These are phyloP conservation scores for Neopestalotiopsis rosae DNA, from an alignment of 2,329 filamentous ascomycete species.

Conservation along the genomic window DNA sequence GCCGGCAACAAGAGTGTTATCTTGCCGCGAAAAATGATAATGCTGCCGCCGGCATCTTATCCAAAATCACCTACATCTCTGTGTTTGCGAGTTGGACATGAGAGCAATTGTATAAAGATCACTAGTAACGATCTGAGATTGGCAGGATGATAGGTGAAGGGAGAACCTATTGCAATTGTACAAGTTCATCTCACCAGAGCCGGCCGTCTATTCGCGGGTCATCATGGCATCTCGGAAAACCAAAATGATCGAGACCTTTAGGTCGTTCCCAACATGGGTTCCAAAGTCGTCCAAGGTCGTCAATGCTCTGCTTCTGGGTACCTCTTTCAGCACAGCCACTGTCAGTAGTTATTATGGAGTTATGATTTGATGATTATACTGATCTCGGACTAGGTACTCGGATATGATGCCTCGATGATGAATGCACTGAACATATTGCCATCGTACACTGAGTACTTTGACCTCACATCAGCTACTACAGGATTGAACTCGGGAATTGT, in stretches of 20 bases:
- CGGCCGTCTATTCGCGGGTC: not conserved
- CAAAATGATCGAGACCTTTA: not conserved
- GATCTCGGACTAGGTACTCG: not conserved
- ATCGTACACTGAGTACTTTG: conserved; percentile 38
- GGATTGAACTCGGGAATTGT: conserved; percentile 35
- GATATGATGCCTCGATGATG: conserved; percentile 19
- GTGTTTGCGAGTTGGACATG: not conserved
- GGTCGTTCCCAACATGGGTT: conserved; percentile 8
- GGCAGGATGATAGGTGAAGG: not conserved
- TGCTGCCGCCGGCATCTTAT: not conserved
- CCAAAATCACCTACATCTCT: not conserved
- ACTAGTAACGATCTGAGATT: not conserved
- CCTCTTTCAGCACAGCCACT: conserved; percentile 8
- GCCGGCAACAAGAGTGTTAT: not conserved
- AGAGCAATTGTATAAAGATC: not conserved
- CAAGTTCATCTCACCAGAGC: not conserved
- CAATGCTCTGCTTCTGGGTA: conserved; percentile 5
- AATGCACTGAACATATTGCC: conserved; percentile 39
- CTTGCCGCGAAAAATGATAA: not conserved
- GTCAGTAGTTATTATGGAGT: not conserved
- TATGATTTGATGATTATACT: not conserved
- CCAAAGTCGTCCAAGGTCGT: conserved; percentile 2
- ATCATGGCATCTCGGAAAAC: not conserved
- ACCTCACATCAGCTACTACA: conserved; percentile 37
- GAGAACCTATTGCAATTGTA: not conserved